These are phyloP conservation scores for Diaporthe destruens DNA, from an alignment of 2,329 filamentous ascomycete genomes.

Conservation along the genomic window DNA sequence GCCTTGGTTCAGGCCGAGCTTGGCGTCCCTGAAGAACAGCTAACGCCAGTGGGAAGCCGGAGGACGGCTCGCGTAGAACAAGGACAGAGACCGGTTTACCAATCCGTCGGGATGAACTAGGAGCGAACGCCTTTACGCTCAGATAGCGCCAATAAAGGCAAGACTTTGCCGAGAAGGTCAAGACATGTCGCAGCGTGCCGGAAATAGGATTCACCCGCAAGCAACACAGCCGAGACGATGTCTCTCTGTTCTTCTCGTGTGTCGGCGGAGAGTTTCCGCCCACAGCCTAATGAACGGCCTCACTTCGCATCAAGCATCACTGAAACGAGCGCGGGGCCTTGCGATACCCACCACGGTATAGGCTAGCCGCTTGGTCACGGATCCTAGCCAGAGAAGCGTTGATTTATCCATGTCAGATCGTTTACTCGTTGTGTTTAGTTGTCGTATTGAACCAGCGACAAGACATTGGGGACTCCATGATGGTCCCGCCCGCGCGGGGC, in stretches of 20 bases:
- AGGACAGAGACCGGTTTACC: background rate
- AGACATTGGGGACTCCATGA: slow-evolving; percentile 20
- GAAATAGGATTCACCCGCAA: background rate
- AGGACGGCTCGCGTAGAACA: background rate
- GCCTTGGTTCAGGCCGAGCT: background rate
- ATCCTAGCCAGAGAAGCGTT: background rate
- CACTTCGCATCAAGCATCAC: background rate
- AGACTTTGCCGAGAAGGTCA: background rate
- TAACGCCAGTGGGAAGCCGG: slow-evolving; percentile 1
- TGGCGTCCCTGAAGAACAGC: background rate
- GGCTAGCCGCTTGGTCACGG: background rate
- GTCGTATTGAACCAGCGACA: slow-evolving; percentile 18
- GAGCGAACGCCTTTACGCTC: background rate
- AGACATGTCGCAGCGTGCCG: slow-evolving; percentile 7
- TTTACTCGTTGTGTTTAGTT: background rate
- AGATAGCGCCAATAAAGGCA: background rate
- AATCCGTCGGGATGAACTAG: background rate
- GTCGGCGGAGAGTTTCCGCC: background rate
- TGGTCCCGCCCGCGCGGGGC: slow-evolving; percentile 10
- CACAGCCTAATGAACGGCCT: slow-evolving; percentile 3
- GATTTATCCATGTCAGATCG: background rate
- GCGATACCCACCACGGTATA: background rate
- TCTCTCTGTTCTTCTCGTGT: background rate
- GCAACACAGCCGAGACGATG: background rate
- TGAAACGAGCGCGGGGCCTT: background rate